Evolutionary conservation across 352 stramenopile genomes (phyloP).

Genomic region (Globisporangium solare): DNA sequence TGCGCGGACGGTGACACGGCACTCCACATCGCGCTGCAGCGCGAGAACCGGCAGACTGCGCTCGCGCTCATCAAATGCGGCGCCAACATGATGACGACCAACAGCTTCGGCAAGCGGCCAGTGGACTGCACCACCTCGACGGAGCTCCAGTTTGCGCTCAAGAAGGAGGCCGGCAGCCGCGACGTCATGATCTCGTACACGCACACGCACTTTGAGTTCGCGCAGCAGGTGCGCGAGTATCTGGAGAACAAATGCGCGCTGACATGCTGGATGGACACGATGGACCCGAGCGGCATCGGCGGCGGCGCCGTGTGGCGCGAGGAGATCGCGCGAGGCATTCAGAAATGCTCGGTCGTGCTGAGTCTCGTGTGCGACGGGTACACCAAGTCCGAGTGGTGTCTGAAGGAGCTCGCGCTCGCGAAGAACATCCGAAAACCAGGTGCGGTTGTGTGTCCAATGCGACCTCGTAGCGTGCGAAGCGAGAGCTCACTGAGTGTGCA

Average conservation of each 20-base stretch:
- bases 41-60: conserved; percentile 64
- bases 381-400: conserved; percentile 71
- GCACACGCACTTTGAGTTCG: conserved; percentile 62
- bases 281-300: conserved; percentile 75
- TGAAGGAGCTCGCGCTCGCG: conserved; percentile 76
- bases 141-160: conserved; percentile 67
- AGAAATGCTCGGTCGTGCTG: conserved; percentile 67
- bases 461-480: conserved; percentile 1
- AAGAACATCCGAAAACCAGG: conserved; percentile 69
- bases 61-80: conserved; percentile 65
- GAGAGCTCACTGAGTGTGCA: not conserved
- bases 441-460: conserved; percentile 10
- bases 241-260: conserved; percentile 52
- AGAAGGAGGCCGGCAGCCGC: conserved; percentile 63
- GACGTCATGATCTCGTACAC: conserved; percentile 86
- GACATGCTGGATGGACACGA: conserved; percentile 83
- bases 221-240: conserved; percentile 53
- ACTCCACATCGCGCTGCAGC: conserved; percentile 66
- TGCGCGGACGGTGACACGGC: conserved; percentile 49
- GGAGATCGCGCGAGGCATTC: conserved; percentile 73
- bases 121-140: conserved; percentile 82
- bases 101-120: conserved; percentile 52
- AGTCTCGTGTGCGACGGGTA: conserved; percentile 71
- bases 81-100: conserved; percentile 66
- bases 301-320: conserved; percentile 76